Percentiles rank a stretch among this genome's conserved stretches.
These are phyloP conservation scores for Prunus campanulata DNA, from an alignment of 306 rosid genomes.

Conservation along the genomic window DNA sequence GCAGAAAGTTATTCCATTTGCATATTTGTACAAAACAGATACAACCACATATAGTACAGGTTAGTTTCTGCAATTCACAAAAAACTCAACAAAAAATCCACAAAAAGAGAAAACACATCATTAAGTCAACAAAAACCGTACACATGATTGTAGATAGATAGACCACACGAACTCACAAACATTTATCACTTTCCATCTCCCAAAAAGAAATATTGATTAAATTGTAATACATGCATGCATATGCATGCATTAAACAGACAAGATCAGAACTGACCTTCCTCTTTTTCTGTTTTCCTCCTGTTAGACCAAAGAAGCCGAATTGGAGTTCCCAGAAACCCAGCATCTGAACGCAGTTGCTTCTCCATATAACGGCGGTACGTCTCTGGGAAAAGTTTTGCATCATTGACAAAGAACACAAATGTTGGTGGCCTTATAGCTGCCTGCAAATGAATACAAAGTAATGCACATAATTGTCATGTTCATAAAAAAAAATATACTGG, in stretches of 20 bases:
- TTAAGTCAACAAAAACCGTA: neutral
- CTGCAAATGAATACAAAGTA: constrained; percentile 42
- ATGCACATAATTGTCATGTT: neutral
- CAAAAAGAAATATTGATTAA: neutral
- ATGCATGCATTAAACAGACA: constrained; percentile 1
- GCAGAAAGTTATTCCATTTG: neutral
- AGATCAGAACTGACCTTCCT: constrained; percentile 51
- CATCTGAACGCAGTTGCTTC: constrained; percentile 79
- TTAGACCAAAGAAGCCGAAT: constrained; percentile 91
- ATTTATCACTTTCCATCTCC: neutral
- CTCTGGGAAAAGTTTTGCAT: constrained; percentile 86
- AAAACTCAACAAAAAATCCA: too few relatives aligned
- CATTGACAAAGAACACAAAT: constrained; percentile 91
- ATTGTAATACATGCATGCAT: neutral
- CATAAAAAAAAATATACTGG: neutral
- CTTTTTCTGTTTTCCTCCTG: constrained; percentile 66
- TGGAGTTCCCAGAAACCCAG: constrained; percentile 92
- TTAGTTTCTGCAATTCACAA: neutral
- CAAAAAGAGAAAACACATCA: neutral
- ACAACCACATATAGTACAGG: neutral
- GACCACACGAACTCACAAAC: neutral
- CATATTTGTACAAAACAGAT: neutral
- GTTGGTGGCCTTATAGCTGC: constrained; percentile 98
- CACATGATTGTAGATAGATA: neutral
- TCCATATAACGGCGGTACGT: constrained; percentile 87